Base-by-base conservation (phyloP, 805 yeast species). In the Scheffersomyces amazonensis region DNA sequence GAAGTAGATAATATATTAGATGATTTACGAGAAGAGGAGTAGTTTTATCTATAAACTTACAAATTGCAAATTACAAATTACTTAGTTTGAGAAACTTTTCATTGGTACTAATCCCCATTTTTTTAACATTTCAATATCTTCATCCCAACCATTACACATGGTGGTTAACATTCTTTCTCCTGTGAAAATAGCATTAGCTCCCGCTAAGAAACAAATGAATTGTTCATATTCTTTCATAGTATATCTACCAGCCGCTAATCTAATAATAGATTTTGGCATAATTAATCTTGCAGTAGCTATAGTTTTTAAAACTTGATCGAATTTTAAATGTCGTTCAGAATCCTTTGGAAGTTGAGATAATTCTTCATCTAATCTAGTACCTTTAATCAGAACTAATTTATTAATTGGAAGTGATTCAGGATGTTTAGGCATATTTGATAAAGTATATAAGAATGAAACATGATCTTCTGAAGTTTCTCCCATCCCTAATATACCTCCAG, bases 391-490 rank as follows among this genome's bases (percentile, higher is more conserved):
- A n/a, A 85, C 87, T 33, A 85, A 65, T 49, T 85, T 70, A 56
- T 85, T 85, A 47, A 85, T 83, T n/a, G 93, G 93, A 37, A 85
- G 67, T 1, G 88, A 81, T 57, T 85, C 93, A 1, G 93, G 93
- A 48, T 85, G 91, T n/a, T 67, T 60, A 2, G 73, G 71, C 80
- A 86, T 68, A 5, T 81, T 84, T 1, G 88, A 69, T 41, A 85
- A 60, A 0, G 90, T 82, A 52, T 79, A 68, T 32, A 83, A 52
- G 43, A 85, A 83, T 2, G 85, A 78, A 33, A 85, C 62, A 49
- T 81, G 89, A 54, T 85, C 91, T 3, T 78, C 82, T 20, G 66
- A 68, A 8, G 87, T 77, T 53, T 85, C 93, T 12, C 91, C 93
- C 24, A 85, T 67, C 2, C 93, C 93, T 23, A 85, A 62, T 35